A percentile compares a stretch with the other conserved stretches of the same genome.
phyloP scores from a whole-genome alignment of 768 basidiomycete genomes.

The Amanita thiersii region DNA sequence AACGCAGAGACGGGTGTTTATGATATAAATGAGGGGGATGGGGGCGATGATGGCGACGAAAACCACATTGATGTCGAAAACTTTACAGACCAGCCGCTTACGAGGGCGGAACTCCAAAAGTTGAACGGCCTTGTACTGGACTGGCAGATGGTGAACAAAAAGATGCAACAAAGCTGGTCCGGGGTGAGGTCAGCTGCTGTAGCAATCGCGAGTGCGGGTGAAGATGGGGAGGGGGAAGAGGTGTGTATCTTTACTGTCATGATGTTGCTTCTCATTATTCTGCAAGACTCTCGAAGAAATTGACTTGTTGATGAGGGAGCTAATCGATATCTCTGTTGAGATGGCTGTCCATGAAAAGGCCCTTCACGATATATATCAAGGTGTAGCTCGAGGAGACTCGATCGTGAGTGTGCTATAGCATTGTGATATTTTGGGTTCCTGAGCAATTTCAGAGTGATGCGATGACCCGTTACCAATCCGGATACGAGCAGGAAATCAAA shows the following conservation, averaged over 20 bases:
- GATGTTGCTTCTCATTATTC: not conserved
- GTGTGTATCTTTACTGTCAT: constrained; percentile 24
- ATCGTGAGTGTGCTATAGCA: constrained; percentile 48
- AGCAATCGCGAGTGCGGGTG: constrained; percentile 55
- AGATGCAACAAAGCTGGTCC: constrained; percentile 36
- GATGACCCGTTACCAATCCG: constrained; percentile 40
- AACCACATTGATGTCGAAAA: constrained; percentile 51
- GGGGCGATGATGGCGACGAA: constrained; percentile 37
- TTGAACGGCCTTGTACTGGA: constrained; percentile 52
- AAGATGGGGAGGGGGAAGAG: constrained; percentile 41
- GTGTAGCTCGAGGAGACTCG: constrained; percentile 43
- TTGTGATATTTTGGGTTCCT: not conserved
- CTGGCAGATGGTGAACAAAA: constrained; percentile 50
- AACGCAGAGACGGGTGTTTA: constrained; percentile 15
- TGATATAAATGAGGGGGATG: constrained; percentile 17
- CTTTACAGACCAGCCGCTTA: constrained; percentile 62
- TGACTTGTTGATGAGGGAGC: constrained; percentile 58
- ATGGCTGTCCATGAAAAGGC: constrained; percentile 48
- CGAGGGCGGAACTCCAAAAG: constrained; percentile 40
- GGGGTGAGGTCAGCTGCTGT: constrained; percentile 45
- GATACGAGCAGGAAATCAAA: constrained; percentile 31
- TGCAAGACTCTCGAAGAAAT: constrained; percentile 48
- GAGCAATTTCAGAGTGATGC: constrained; percentile 35
- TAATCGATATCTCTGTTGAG: constrained; percentile 59
- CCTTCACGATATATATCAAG: constrained; percentile 49